phyloP scores from a whole-genome alignment of 495 filamentous ascomycete species.

The Penicillium arizonense region DNA sequence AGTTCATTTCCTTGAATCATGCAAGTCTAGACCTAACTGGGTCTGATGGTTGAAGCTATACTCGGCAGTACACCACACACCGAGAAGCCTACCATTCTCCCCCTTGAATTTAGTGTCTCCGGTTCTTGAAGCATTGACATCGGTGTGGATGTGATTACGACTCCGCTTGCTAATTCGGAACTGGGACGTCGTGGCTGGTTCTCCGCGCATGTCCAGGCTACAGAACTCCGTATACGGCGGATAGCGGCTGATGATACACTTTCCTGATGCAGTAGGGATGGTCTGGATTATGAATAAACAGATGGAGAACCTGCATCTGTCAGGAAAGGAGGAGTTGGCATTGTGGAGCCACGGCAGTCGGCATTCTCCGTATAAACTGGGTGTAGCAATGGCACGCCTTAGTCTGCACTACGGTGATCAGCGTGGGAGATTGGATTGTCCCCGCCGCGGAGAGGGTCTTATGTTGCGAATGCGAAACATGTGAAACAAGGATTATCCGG shows the following conservation, averaged over 20 bases:
- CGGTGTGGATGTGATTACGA: neutral
- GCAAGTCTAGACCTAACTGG: constrained; percentile 2
- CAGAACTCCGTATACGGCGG: too few relatives aligned
- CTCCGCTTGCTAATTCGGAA: neutral
- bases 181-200: neutral
- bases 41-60: neutral
- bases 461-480: neutral
- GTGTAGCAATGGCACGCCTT: neutral
- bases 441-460: too few relatives aligned
- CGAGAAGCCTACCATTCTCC: neutral
- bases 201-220: neutral
- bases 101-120: neutral
- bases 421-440: neutral
- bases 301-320: neutral
- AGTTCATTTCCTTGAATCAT: neutral
- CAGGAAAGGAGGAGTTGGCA: neutral
- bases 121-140: neutral
- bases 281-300: neutral
- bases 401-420: neutral
- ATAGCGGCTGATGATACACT: neutral
- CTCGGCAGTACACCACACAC: neutral
- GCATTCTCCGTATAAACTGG: neutral
- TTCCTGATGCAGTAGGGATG: neutral
- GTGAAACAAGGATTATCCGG: neutral
- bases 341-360: constrained; percentile 3